A percentile compares a stretch with the other conserved stretches of the same genome.
These are phyloP conservation scores for Porogramme epimiltina DNA, from an alignment of 1,284 basidiomycete species.

Conservation along the genomic window DNA sequence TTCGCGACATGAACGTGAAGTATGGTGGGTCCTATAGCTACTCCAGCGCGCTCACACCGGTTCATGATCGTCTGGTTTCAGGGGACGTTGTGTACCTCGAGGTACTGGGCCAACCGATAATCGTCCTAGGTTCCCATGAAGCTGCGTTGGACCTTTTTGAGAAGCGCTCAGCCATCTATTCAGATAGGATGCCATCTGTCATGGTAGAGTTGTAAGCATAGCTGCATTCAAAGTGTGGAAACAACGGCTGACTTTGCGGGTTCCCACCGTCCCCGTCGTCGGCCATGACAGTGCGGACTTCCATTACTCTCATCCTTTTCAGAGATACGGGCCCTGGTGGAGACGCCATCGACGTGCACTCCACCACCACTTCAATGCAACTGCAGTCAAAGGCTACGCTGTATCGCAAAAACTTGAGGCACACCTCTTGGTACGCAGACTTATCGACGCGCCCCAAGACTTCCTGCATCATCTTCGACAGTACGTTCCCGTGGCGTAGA, in stretches of 20 bases:
- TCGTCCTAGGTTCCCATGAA: conserved; percentile 26
- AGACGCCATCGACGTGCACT: conserved; percentile 7
- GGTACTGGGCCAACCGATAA: conserved; percentile 24
- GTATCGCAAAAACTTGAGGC: conserved; percentile 2
- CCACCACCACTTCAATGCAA: conserved; percentile 14
- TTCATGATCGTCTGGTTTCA: too few species aligned
- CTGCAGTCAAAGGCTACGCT: background rate
- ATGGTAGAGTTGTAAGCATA: conserved; percentile 16
- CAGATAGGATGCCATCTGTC: conserved; percentile 4
- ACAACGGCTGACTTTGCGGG: too few species aligned
- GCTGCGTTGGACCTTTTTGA: conserved; percentile 21
- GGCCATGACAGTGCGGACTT: too few species aligned
- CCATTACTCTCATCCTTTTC: too few species aligned
- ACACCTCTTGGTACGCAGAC: background rate
- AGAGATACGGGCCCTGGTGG: conserved; percentile 10
- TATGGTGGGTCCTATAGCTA: background rate
- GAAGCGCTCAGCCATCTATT: conserved; percentile 21
- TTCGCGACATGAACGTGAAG: background rate
- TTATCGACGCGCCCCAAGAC: background rate
- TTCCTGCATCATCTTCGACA: conserved; percentile 8
- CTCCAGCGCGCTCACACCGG: too few species aligned
- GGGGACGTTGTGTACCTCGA: conserved; percentile 28
- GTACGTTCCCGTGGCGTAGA: conserved; percentile 8
- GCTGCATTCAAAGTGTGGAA: conserved; percentile 1
- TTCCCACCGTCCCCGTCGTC: background rate